Percentiles rank a stretch among this genome's conserved stretches.
Evolutionary conservation across 257 asterid genomes (phyloP).

Genomic region (Nicotiana attenuata): DNA sequence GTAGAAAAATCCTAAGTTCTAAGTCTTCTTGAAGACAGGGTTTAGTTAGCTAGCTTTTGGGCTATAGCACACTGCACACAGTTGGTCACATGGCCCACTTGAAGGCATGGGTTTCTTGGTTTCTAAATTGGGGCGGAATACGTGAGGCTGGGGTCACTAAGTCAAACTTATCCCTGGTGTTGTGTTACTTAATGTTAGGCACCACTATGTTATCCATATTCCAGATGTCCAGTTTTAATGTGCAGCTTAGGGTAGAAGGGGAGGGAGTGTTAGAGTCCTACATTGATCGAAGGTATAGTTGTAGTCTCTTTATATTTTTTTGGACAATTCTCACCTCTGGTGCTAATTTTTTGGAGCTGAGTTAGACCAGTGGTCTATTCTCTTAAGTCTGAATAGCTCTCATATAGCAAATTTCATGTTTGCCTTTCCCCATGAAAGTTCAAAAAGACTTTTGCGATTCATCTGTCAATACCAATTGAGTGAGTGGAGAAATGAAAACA

Average conservation of each 20-base stretch:
- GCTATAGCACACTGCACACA: not conserved
- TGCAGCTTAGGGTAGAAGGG: not conserved
- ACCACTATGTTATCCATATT: not conserved
- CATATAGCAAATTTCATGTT: not conserved
- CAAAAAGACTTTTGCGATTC: not conserved
- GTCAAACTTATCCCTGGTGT: not conserved
- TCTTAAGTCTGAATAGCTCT: too few species aligned
- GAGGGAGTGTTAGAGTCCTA: not conserved
- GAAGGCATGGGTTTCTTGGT: not conserved
- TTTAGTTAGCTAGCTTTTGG: not conserved
- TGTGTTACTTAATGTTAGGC: not conserved
- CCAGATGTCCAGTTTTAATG: not conserved
- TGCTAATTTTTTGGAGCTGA: not conserved
- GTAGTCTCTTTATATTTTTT: too few species aligned
- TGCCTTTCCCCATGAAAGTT: not conserved
- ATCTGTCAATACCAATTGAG: not conserved
- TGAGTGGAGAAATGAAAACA: not conserved
- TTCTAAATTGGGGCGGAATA: not conserved
- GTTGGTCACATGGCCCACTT: not conserved
- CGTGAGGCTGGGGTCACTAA: not conserved
- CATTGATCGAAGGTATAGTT: not conserved
- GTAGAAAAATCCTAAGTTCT: not conserved
- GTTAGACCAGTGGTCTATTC: too few species aligned
- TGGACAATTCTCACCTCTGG: not conserved
- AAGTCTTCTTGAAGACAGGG: not conserved